phyloP scores from a whole-genome alignment of 2,329 filamentous ascomycete species.

The Clonostachys rosea region DNA sequence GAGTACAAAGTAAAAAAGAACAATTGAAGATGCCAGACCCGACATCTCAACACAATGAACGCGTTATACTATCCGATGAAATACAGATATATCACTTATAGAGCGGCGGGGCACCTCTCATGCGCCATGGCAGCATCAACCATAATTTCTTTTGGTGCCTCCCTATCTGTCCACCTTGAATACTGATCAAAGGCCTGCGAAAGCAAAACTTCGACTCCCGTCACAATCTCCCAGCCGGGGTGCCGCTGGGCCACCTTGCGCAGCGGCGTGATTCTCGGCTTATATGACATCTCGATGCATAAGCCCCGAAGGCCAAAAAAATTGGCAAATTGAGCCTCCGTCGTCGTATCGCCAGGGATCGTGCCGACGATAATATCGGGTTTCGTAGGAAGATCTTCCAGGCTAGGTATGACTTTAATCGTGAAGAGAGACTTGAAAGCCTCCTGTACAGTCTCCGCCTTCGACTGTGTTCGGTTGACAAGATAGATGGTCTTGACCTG shows the following conservation, averaged over 20 bases:
- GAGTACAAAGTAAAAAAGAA: too few species aligned
- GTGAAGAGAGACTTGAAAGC: background rate
- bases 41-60: too few species aligned
- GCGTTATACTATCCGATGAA: too few species aligned
- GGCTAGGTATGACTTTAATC: background rate
- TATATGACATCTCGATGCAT: slow-evolving; percentile 3
- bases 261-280: background rate
- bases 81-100: too few species aligned
- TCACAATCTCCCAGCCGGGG: background rate
- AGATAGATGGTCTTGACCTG: background rate
- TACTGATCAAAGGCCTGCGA: slow-evolving; percentile 2
- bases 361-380: slow-evolving; percentile 1
- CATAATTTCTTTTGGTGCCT: background rate
- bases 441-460: background rate
- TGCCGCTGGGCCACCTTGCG: background rate
- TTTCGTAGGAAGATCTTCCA: background rate
- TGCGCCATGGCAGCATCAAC: background rate
- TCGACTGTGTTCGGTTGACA: background rate
- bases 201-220: slow-evolving; percentile 1
- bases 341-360: background rate
- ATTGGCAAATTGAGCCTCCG: background rate
- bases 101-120: background rate
- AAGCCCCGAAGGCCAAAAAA: background rate
- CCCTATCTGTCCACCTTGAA: background rate
- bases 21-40: too few species aligned